phyloP scores from a whole-genome alignment of 257 asterid genomes.

The Ophiorrhiza pumila region DNA sequence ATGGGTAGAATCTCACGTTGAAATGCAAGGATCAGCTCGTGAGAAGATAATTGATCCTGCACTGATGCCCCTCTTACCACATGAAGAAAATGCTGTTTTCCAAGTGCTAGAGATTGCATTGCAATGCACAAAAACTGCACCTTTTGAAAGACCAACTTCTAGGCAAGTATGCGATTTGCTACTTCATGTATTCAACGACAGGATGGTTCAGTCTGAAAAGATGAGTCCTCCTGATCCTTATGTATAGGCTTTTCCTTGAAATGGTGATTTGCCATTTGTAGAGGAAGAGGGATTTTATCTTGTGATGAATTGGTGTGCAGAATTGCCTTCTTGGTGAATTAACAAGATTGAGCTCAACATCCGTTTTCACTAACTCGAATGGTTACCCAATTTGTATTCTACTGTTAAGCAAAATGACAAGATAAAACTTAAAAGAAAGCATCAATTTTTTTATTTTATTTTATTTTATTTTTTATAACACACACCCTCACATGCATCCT shows the following conservation, averaged over 20 bases:
- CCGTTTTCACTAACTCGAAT: neutral
- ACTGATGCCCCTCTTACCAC: slow-evolving; percentile 56
- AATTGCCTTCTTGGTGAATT: neutral
- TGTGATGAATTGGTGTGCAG: slow-evolving; percentile 6
- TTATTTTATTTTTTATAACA: no score
- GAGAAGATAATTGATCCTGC: slow-evolving; percentile 67
- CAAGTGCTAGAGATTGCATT: slow-evolving; percentile 77
- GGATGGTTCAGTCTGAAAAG: slow-evolving; percentile 44
- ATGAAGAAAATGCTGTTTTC: slow-evolving; percentile 49
- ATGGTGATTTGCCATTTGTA: neutral
- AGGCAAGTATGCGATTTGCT: slow-evolving; percentile 60
- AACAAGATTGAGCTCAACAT: neutral
- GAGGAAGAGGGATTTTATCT: neutral
- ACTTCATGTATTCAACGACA: slow-evolving; percentile 50
- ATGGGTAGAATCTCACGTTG: slow-evolving; percentile 68
- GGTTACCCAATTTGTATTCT: neutral
- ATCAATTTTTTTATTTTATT: no score
- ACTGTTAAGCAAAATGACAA: neutral
- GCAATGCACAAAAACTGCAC: slow-evolving; percentile 83
- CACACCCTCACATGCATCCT: no score
- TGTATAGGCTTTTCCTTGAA: neutral
- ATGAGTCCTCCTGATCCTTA: slow-evolving; percentile 44
- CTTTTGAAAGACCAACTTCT: slow-evolving; percentile 81
- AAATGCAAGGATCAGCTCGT: slow-evolving; percentile 37
- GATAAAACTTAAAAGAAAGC: no score